Evolutionary conservation across 2,329 filamentous ascomycete species (phyloP), one percentile per base, ranked within the genome.

Genomic region (Raffaelea arxii): DNA sequence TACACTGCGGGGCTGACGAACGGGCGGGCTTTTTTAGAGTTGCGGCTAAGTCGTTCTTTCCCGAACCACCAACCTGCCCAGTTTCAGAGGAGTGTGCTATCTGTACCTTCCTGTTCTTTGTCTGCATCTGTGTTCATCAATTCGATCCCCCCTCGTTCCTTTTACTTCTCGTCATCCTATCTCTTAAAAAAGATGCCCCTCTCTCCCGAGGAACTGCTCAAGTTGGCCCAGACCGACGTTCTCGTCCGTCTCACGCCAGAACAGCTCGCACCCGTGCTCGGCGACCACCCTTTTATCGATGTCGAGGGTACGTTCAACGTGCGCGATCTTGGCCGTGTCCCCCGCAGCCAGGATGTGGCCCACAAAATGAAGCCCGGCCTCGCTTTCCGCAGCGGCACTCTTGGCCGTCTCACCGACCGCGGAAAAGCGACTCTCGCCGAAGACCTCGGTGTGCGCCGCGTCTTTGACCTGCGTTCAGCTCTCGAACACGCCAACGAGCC

Each of bases 391-490:
- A 69, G 66, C 49, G 73, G 71, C 36, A 65, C 65, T 16, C 63
- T 76, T 12, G 56, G 58, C 41, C 52, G 51, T 4, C 56, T 68
- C 12, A 61, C 60, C 2, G 62, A 57, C 19, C 56, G 59, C n/a
- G 65, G 61, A 38, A 58, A 57, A 47, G 63, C 63, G 6, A 64
- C 62, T 55, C 54, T 75, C 4, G 54, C 57, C 6, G 54, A 54
- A 18, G 58, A 63, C 45, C 59, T 70, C 6, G 58, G 60, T 41
- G 58, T 76, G 40, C 62, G 59, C 48, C 65, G 64, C 47, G 54
- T 78, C 43, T 77, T 76, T 54, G 75, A 78, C 57, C 59, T 78
- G 47, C 67, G 75, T 37, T 69, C 66, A 37, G 58, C 60, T 9
- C 51, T 54, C 25, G 74, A 78, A 61, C 68, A 69, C 44, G 55